Base-by-base conservation (phyloP, 441 rosid species). In the Pelargonium fulgidum region DNA sequence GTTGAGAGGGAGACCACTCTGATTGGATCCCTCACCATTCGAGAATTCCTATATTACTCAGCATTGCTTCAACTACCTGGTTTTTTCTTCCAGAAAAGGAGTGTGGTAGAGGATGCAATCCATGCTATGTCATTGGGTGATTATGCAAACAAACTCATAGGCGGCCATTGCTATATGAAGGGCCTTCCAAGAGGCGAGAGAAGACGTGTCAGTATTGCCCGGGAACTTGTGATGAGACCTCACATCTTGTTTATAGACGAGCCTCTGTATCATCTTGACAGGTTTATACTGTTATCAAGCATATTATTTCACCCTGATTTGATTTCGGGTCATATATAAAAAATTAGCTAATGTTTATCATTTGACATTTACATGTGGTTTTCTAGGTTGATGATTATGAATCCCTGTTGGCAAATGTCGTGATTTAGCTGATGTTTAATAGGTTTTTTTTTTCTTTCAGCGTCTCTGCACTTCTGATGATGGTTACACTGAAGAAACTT, bases 51-150 rank as follows among this genome's bases (percentile, higher is more conserved):
- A 2, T 90, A 92, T 85, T 94, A 94, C 72, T 90, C 97, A 52
- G 99, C 97, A 7, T 79, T 94, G 69, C 98, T 94, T 81, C 99
- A 94, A 77, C 98, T 94, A 67, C 98, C 96, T 3, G 98, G 98
- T 45, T 92, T 94, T 68, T 87, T 95, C 81, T 89, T 86, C 82
- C 89, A 88, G 87, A 92, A 87, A 83, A 92, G 83, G 82, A 78
- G 80, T 68, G 91, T 90, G 50, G 99, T 95, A 54, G 99, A 92
- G 91, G 99, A 95, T 77, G 99, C 99, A 47, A 95, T 95, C 36
- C 96, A 86, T 59, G 96, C 96, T 3, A 94, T 94, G 99, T 94
- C 99, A 66, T 74, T 94, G 81, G 77, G 80, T 77, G 98, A 92
- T 71, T 90, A 86, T 76, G 98, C 92, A 67, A 90, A 94, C 84